A percentile compares a stretch with the other conserved stretches of the same genome.
Evolutionary conservation across 1,284 basidiomycete genomes (phyloP).

Genomic region (Microstroma glucosiphilum): DNA sequence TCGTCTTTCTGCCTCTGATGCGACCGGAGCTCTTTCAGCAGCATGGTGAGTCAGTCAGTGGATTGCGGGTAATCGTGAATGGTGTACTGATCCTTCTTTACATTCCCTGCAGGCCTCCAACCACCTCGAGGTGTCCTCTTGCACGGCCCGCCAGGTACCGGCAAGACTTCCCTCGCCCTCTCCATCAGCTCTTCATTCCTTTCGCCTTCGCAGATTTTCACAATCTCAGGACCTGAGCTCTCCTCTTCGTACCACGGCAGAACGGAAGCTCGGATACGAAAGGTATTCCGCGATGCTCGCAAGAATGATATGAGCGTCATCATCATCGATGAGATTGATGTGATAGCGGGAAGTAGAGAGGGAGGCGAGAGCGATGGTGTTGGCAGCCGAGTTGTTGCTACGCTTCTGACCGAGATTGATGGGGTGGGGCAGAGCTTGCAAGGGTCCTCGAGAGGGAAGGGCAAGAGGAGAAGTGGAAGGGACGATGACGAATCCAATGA

Average conservation of each 20-base stretch:
- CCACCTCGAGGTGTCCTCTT: conserved; percentile 48
- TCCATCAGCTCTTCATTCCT: conserved; percentile 42
- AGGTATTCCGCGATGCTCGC: conserved; percentile 79
- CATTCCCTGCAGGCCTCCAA: conserved; percentile 70
- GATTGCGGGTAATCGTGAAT: conserved; percentile 84
- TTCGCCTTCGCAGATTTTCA: conserved; percentile 38
- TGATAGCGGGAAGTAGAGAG: conserved; percentile 56
- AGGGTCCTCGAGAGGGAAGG: conserved; percentile 9
- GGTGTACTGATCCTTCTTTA: conserved; percentile 82
- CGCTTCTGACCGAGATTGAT: conserved; percentile 87
- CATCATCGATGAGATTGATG: conserved; percentile 93
- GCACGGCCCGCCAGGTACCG: conserved; percentile 50
- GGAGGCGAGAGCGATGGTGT: conserved; percentile 60
- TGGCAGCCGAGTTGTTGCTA: conserved; percentile 90
- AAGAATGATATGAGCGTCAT: conserved; percentile 73
- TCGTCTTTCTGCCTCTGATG: conserved; percentile 89
- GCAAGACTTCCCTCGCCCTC: conserved; percentile 48
- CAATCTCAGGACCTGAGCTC: conserved; percentile 86
- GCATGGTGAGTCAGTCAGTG: conserved; percentile 75
- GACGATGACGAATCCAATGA: conserved; percentile 33
- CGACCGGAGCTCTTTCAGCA: conserved; percentile 81
- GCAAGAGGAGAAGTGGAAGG: conserved; percentile 48
- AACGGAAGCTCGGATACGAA: conserved; percentile 81
- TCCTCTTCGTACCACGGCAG: conserved; percentile 93
- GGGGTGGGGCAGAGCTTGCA: conserved; percentile 60